Conservation (phyloP, 129 eudicot species). For the Solidago caesia region DNA sequence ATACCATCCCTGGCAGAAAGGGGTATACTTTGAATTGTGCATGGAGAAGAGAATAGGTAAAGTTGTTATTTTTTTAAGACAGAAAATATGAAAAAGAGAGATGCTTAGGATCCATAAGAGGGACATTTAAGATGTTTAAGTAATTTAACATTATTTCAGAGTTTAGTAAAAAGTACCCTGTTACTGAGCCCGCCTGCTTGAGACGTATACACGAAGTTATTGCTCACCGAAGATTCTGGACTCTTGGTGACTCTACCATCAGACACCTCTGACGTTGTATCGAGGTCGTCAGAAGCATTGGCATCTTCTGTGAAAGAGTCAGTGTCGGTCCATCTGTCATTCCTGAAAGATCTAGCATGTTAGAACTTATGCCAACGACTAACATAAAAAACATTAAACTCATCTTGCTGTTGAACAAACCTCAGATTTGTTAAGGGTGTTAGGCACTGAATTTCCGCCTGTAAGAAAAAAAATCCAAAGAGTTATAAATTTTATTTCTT, state of each 20-base stretch:
- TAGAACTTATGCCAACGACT: not conserved
- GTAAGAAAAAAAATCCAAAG: conserved; percentile 33
- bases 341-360: conserved; percentile 27
- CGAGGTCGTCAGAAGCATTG: conserved; percentile 53
- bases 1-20: not conserved
- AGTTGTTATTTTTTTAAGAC: not conserved
- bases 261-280: conserved; percentile 55
- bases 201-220: conserved; percentile 34
- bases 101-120: not conserved
- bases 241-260: conserved; percentile 45
- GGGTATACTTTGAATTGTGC: not conserved
- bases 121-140: not conserved
- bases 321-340: conserved; percentile 47
- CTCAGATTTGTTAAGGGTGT: conserved; percentile 51
- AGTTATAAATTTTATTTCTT: not conserved
- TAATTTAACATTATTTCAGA: not conserved
- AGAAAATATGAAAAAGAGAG: not conserved
- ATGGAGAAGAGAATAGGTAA: not conserved
- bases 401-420: conserved; percentile 38
- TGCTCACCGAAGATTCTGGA: conserved; percentile 44
- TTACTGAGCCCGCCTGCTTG: conserved; percentile 35
- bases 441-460: conserved; percentile 69
- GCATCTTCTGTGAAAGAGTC: conserved; percentile 48
- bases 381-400: conserved; percentile 5
- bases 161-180: conserved; percentile 43